Percentiles rank a stretch among this genome's conserved stretches.
Conservation (phyloP, 805 yeast species). For the Zygotorulaspora florentina region DNA sequence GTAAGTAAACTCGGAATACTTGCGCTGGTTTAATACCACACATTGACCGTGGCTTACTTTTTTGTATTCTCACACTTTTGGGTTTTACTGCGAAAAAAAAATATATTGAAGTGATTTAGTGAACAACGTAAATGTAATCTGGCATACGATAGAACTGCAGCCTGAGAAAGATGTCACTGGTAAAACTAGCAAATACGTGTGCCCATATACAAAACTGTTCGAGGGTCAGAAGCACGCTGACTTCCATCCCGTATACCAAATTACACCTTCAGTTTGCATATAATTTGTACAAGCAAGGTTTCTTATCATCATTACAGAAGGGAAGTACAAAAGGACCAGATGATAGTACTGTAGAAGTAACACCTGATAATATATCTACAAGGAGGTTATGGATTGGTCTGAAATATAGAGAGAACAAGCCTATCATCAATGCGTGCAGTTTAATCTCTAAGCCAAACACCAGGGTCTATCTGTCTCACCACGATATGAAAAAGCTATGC, state of each 20-base stretch:
- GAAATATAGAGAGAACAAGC: slow-evolving; percentile 75
- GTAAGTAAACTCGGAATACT: too few species aligned
- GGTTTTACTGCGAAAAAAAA: background rate
- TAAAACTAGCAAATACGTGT: slow-evolving; percentile 76
- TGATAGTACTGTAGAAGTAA: slow-evolving; percentile 61
- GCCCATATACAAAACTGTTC: slow-evolving; percentile 87
- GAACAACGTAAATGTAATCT: background rate
- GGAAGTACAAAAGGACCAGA: slow-evolving; percentile 90
- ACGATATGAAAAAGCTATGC: slow-evolving; percentile 69
- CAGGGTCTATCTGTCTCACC: slow-evolving; percentile 55
- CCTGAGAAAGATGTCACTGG: slow-evolving; percentile 63
- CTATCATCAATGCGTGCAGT: slow-evolving; percentile 68
- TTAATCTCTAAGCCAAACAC: slow-evolving; percentile 84
- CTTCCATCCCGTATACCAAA: slow-evolving; percentile 79
- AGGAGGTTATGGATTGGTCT: slow-evolving; percentile 89
- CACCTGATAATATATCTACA: slow-evolving; percentile 80
- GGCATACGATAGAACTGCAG: background rate
- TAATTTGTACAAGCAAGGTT: slow-evolving; percentile 87
- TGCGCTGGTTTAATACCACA: too few species aligned
- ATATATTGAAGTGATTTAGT: background rate
- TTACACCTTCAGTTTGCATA: slow-evolving; percentile 79
- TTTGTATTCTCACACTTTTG: too few species aligned
- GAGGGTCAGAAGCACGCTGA: slow-evolving; percentile 64
- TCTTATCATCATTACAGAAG: slow-evolving; percentile 74
- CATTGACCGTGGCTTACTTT: too few species aligned